Conservation (phyloP, 2,329 filamentous ascomycete species). For the Aspergillus pseudonomiae region DNA sequence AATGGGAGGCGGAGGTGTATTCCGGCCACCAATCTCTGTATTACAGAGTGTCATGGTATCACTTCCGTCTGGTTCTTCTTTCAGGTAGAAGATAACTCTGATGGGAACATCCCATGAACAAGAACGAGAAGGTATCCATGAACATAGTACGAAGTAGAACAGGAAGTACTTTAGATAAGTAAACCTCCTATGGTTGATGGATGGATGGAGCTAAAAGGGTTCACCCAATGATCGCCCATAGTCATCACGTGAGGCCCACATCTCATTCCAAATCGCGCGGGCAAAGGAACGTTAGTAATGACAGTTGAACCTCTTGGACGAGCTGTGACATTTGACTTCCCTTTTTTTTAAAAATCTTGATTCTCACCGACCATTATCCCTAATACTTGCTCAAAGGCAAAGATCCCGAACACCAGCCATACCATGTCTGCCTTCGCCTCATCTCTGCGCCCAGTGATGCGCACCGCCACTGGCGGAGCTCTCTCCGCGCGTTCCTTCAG, state of each 20-base stretch:
- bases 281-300: slow-evolving; percentile 2
- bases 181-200: neutral
- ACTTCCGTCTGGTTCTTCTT: neutral
- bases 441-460: slow-evolving; percentile 54
- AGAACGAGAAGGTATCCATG: neutral
- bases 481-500: slow-evolving; percentile 71
- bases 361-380: slow-evolving; percentile 1
- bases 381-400: neutral
- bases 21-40: neutral
- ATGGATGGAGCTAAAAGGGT: neutral
- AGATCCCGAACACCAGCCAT: neutral
- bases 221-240: neutral
- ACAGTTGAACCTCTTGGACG: neutral
- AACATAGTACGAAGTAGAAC: neutral
- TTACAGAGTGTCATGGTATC: neutral
- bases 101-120: neutral
- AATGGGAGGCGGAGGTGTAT: neutral
- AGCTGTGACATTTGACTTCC: neutral
- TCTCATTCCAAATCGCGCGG: neutral
- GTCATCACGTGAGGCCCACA: slow-evolving; percentile 10
- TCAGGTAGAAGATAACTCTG: neutral
- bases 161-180: neutral
- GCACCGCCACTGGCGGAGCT: slow-evolving; percentile 46
- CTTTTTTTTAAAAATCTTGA: neutral
- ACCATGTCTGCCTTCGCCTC: slow-evolving; percentile 53